These are phyloP conservation scores for Myriangium duriaei DNA, from an alignment of 2,329 filamentous ascomycete species.

Conservation along the genomic window DNA sequence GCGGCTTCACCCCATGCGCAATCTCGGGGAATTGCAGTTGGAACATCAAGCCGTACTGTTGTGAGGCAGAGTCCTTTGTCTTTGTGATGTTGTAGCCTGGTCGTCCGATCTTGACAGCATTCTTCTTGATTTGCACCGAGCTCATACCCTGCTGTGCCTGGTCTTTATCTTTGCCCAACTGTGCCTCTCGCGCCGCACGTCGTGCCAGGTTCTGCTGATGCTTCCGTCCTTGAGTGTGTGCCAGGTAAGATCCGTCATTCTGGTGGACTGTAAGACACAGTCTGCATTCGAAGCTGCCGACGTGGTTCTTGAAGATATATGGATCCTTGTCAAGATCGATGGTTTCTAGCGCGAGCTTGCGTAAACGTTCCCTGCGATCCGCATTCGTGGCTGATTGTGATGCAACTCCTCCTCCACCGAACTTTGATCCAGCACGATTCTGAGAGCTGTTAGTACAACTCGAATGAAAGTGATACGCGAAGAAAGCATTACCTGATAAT, in stretches of 20 bases:
- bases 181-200: constrained; percentile 87
- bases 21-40: constrained; percentile 95
- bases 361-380: constrained; percentile 90
- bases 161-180: constrained; percentile 63
- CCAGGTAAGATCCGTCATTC: constrained; percentile 97
- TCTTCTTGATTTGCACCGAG: constrained; percentile 56
- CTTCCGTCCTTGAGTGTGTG: constrained; percentile 95
- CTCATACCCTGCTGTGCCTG: constrained; percentile 56
- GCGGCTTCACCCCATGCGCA: constrained; percentile 57
- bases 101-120: constrained; percentile 86
- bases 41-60: constrained; percentile 86
- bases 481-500: constrained; percentile 42
- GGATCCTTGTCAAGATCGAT: constrained; percentile 99
- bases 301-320: constrained; percentile 99
- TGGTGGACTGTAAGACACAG: constrained; percentile 96
- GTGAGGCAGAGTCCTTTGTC: constrained; percentile 73
- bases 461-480: no score
- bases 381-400: constrained; percentile 89
- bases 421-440: constrained; percentile 94
- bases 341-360: constrained; percentile 94
- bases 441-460: constrained; percentile 28
- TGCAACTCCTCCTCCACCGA: constrained; percentile 92
- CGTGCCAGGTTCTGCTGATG: constrained; percentile 97
- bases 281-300: constrained; percentile 94
- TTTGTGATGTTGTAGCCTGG: constrained; percentile 98